phyloP scores from a whole-genome alignment of 148 eudicot genomes.

The Selenicereus undatus region DNA sequence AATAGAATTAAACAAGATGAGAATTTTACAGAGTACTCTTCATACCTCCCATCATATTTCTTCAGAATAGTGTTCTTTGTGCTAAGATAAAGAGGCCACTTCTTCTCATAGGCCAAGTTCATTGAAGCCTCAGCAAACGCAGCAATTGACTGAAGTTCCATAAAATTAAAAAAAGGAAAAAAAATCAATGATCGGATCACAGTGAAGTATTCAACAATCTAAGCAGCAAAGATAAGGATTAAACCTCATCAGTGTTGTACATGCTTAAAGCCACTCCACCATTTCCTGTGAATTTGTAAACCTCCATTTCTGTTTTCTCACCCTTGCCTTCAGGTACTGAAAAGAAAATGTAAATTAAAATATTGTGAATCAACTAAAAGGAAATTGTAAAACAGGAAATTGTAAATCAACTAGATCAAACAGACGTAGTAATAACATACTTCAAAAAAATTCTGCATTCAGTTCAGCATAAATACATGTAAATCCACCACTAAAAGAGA shows the following conservation, averaged over 20 bases:
- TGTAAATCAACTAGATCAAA: constrained; percentile 1
- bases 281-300: constrained; percentile 66
- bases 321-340: constrained; percentile 79
- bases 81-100: constrained; percentile 97
- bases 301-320: constrained; percentile 71
- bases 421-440: not conserved
- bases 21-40: not conserved
- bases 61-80: constrained; percentile 93
- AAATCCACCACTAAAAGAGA: not conserved
- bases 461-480: not conserved
- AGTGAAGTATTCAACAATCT: not conserved
- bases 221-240: constrained; percentile 3
- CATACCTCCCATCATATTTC: constrained; percentile 90
- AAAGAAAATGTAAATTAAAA: constrained; percentile 1
- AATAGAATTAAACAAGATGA: not conserved
- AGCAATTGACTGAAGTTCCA: constrained; percentile 53
- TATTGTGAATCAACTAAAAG: not conserved
- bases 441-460: not conserved
- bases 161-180: constrained; percentile 1
- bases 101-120: constrained; percentile 72
- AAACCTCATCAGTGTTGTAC: constrained; percentile 97
- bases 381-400: not conserved
- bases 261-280: constrained; percentile 91
- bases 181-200: not conserved
- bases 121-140: constrained; percentile 95